These are phyloP conservation scores for Yamadazyma sp. DNA, from an alignment of 1,139 yeast genomes.

Conservation along the genomic window DNA sequence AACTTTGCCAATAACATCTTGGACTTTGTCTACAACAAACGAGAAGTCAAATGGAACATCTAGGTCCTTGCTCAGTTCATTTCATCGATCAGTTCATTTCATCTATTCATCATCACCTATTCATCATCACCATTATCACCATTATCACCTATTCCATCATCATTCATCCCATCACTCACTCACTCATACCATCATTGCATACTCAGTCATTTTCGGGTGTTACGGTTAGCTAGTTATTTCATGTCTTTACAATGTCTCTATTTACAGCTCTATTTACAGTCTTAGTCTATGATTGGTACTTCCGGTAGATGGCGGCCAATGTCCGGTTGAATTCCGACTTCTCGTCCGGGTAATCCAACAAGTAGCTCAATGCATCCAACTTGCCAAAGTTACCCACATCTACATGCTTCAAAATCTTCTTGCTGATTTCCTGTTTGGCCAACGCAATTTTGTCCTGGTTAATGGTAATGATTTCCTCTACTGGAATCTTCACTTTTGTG, in stretches of 20 bases:
- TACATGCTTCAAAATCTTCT: constrained; percentile 13
- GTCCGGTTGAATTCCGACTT: constrained; percentile 11
- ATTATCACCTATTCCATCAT: too few species aligned
- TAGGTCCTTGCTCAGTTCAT: too few species aligned
- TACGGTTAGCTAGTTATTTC: too few species aligned
- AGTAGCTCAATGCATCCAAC: constrained; percentile 15
- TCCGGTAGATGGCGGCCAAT: constrained; percentile 4
- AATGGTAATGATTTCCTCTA: constrained; percentile 10
- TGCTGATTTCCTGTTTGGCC: constrained; percentile 13
- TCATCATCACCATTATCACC: too few species aligned
- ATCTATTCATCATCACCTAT: too few species aligned
- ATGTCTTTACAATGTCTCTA: neutral
- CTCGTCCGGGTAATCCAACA: constrained; percentile 15
- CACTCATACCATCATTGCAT: too few species aligned
- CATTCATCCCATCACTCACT: too few species aligned
- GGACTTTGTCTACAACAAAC: constrained; percentile 17
- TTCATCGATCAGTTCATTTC: too few species aligned
- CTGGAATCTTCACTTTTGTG: constrained; percentile 10
- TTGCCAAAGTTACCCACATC: constrained; percentile 10
- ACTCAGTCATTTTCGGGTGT: too few species aligned
- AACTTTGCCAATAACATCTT: constrained; percentile 19
- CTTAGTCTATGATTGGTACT: too few species aligned
- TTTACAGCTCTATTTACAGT: neutral
- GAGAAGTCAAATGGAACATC: constrained; percentile 20
- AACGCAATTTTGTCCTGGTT: constrained; percentile 15